phyloP scores from a whole-genome alignment of 2,329 filamentous ascomycete genomes.

The Gnomoniopsis sp. region DNA sequence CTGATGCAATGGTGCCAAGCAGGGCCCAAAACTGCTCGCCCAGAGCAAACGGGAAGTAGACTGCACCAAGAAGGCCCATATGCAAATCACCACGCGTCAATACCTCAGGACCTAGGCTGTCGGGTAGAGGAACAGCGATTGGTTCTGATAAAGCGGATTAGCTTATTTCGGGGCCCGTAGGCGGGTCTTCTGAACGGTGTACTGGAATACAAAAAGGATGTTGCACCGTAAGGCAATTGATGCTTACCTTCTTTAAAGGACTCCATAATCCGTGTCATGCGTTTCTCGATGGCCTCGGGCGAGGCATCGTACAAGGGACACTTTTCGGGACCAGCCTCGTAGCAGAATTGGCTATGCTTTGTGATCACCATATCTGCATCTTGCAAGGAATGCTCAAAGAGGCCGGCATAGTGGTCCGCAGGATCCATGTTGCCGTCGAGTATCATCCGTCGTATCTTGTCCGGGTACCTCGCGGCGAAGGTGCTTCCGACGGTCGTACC shows the following conservation, averaged over 20 bases:
- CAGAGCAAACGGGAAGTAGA: conserved; percentile 1
- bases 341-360: conserved; percentile 33
- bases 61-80: not conserved
- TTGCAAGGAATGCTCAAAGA: conserved; percentile 24
- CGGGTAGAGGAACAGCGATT: conserved; percentile 20
- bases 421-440: conserved; percentile 34
- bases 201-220: no score
- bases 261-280: conserved; percentile 12
- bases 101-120: not conserved
- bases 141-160: conserved; percentile 18
- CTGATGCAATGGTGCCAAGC: not conserved
- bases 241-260: conserved; percentile 14
- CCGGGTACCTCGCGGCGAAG: conserved; percentile 36
- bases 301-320: conserved; percentile 8
- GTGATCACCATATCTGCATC: conserved; percentile 29
- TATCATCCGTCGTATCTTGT: conserved; percentile 30
- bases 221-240: no score
- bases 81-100: not conserved
- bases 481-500: conserved; percentile 38
- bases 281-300: conserved; percentile 1
- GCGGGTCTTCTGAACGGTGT: no score
- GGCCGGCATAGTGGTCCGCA: conserved; percentile 30
- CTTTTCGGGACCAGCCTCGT: not conserved
- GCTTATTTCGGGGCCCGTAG: no score
- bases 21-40: not conserved